Conservation (phyloP, 192 early-diverging fungal species). For the Umbelopsis vinacea region DNA sequence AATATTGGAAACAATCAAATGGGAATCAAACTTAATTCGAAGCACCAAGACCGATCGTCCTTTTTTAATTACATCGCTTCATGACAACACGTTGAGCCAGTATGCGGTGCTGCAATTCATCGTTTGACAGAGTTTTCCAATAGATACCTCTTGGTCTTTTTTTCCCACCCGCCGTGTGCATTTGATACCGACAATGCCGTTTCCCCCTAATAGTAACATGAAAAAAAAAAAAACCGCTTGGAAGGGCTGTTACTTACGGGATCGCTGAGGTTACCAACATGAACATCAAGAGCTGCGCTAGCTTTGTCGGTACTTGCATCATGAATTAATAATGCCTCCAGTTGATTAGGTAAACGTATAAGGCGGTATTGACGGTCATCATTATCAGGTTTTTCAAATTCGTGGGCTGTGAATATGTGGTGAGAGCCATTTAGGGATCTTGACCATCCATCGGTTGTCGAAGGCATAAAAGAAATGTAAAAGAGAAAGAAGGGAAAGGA, state of each 20-base stretch:
- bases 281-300: slow-evolving; percentile 60
- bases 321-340: slow-evolving; percentile 61
- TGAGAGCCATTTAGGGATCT: slow-evolving; percentile 2
- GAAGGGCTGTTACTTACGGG: slow-evolving; percentile 35
- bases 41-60: not conserved
- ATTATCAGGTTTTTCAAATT: slow-evolving; percentile 58
- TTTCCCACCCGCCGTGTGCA: not conserved
- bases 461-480: not conserved
- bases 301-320: slow-evolving; percentile 60
- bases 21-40: not conserved
- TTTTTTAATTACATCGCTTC: not conserved
- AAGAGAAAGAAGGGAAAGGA: not conserved
- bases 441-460: slow-evolving; percentile 12
- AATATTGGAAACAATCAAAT: slow-evolving; percentile 12
- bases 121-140: slow-evolving; percentile 1
- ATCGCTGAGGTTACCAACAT: slow-evolving; percentile 64
- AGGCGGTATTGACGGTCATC: slow-evolving; percentile 64
- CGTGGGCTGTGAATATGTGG: not conserved
- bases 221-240: too few species aligned
- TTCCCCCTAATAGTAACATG: not conserved
- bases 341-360: slow-evolving; percentile 57
- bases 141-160: not conserved
- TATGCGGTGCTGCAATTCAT: not conserved
- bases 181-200: not conserved
- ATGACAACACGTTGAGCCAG: not conserved